Percentiles rank a stretch among this genome's conserved stretches.
Evolutionary conservation across 2,329 filamentous ascomycete species (phyloP).

Genomic region (Penicillium occitanis): DNA sequence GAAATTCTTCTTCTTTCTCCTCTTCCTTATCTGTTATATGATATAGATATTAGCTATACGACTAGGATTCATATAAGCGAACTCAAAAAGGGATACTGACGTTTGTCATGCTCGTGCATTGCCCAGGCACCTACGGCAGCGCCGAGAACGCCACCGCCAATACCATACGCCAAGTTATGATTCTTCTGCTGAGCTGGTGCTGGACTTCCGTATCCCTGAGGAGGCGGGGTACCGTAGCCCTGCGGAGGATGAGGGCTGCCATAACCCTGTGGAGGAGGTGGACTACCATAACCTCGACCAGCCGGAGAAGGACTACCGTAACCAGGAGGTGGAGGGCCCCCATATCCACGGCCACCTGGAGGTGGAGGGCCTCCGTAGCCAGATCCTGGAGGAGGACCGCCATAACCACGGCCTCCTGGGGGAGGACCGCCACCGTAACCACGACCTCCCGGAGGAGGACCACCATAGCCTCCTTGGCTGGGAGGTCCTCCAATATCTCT

Average conservation of each 20-base stretch:
- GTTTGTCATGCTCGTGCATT: slow-evolving; percentile 20
- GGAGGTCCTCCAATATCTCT: slow-evolving; percentile 15
- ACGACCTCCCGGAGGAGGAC: slow-evolving; percentile 4
- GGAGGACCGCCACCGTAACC: slow-evolving; percentile 12
- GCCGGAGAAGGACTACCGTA: slow-evolving; percentile 16
- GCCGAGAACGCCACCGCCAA: slow-evolving; percentile 18
- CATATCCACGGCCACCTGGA: slow-evolving; percentile 1
- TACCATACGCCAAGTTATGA: slow-evolving; percentile 14
- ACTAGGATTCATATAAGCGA: neutral
- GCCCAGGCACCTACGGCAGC: slow-evolving; percentile 18
- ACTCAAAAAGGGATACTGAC: neutral
- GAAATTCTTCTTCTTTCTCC: slow-evolving; percentile 16
- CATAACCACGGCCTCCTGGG: neutral
- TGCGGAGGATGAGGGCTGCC: slow-evolving; percentile 7
- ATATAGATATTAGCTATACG: neutral
- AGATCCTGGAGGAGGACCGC: neutral
- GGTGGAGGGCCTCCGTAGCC: slow-evolving; percentile 5
- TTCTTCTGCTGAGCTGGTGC: slow-evolving; percentile 15
- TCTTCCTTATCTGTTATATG: slow-evolving; percentile 17
- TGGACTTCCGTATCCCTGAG: slow-evolving; percentile 12
- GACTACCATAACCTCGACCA: slow-evolving; percentile 8
- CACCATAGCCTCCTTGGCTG: neutral
- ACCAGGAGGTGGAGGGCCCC: slow-evolving; percentile 3
- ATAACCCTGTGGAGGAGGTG: slow-evolving; percentile 10
- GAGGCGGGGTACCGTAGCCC: neutral